Base-by-base conservation (phyloP, 768 basidiomycete species). In the Tylopilus plumbeoviolaceoides region DNA sequence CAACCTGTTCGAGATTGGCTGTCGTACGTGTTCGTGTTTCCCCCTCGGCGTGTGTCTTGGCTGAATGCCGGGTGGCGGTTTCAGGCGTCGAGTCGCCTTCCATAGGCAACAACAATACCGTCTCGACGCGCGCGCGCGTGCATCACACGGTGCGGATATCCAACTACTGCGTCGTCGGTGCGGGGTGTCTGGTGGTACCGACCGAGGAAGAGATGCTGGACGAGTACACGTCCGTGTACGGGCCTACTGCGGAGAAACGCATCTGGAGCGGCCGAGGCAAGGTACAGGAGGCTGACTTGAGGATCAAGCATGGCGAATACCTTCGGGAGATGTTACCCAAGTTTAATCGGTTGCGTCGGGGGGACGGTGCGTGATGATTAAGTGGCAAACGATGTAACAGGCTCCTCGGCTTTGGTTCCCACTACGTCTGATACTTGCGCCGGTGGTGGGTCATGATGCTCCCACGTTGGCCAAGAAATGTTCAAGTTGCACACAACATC, bases 1-100 rank as follows among this genome's bases (percentile, higher is more conserved):
- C 55, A 98, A 98, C 68, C 74, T 94, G 53, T 95, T 99, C 63
- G 92, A 97, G 72, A 91, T 97, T 48, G 91, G 89, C 20, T 91
- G 87, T 69, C 87, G 95, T 95, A 63, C 56, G 90, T 83, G 14
- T 17, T 9, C 15, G 31, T 4, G 25, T 40, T 30, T 11, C 30
- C 30, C 27, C 30, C 30, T 30, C 30, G 23, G 23, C 2, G 23
- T 23, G 23, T 23, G 23, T 23, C 23, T 23, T 23, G 23, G 11
- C 23, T 18, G 38, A 38, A 17, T 10, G 36, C 5, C 9, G 18
- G 30, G 4, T 25, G 38, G 23, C 23, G 23, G 23, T 63, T 48
- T 27, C n/a, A 97, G 93, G 92, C 30, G 80, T 98, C 43, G 95
- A 98, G 71, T 87, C 81, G 17, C 90, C 89, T 3, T 78, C 84